Evolutionary conservation across 2,329 filamentous ascomycete genomes (phyloP).

Genomic region (Monosporascus sp.): DNA sequence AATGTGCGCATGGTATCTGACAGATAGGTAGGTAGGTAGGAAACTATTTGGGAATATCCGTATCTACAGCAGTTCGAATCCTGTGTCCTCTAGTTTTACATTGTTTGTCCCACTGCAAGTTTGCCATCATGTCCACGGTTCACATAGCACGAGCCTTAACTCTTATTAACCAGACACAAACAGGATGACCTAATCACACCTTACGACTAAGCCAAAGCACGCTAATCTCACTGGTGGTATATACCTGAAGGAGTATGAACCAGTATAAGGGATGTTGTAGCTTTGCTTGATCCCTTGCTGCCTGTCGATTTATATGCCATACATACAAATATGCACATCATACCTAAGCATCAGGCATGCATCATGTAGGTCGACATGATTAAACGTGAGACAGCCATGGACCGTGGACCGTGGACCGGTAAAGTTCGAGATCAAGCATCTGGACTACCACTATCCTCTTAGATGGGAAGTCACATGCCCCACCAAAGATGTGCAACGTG

Average conservation of each 20-base stretch:
- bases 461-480: neutral
- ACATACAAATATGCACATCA: neutral
- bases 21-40: neutral
- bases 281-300: neutral
- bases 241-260: neutral
- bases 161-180: no score
- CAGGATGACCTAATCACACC: neutral
- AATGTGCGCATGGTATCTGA: neutral
- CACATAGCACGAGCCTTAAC: neutral
- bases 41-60: neutral
- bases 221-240: neutral
- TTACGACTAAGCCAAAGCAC: neutral
- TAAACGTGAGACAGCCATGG: neutral
- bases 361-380: neutral
- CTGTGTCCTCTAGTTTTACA: neutral
- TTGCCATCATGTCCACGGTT: neutral
- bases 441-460: neutral
- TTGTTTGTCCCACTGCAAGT: neutral
- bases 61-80: neutral
- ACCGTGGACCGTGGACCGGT: neutral
- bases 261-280: neutral
- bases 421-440: neutral
- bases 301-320: neutral
- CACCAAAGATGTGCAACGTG: neutral
- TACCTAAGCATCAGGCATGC: neutral